Percentiles rank a stretch among this genome's conserved stretches.
Evolutionary conservation across 1,284 basidiomycete genomes (phyloP).

Genomic region (Ceratobasidium sp.): DNA sequence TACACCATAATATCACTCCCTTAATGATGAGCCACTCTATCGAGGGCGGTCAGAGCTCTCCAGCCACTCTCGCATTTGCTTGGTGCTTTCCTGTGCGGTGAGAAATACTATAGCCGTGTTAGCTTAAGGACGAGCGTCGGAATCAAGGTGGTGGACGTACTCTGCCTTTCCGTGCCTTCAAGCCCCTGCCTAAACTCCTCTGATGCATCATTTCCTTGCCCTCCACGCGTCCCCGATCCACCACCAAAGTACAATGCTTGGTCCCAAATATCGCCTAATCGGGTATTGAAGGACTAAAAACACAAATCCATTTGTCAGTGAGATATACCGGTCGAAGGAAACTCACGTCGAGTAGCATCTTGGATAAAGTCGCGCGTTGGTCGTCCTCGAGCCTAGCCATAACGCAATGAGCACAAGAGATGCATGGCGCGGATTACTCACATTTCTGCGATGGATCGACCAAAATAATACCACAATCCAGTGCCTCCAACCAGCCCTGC

Average conservation of each 20-base stretch:
- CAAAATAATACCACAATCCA: conserved; percentile 89
- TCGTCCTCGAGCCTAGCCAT: conserved; percentile 67
- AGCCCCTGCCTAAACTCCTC: conserved; percentile 86
- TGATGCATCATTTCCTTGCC: conserved; percentile 59
- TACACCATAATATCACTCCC: conserved; percentile 13
- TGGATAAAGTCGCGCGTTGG: conserved; percentile 70
- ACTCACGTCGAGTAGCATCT: conserved; percentile 69
- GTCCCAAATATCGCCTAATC: conserved; percentile 82
- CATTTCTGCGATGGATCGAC: conserved; percentile 81
- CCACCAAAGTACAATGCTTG: conserved; percentile 89
- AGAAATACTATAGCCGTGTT: conserved; percentile 67
- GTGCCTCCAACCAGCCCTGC: conserved; percentile 83
- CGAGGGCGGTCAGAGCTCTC: conserved; percentile 62
- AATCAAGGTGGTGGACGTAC: conserved; percentile 58
- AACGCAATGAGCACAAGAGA: not conserved
- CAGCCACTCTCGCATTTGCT: conserved; percentile 81
- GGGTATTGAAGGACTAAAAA: conserved; percentile 74
- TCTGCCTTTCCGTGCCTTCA: conserved; percentile 84
- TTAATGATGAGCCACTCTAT: conserved; percentile 53
- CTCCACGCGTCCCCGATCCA: conserved; percentile 60
- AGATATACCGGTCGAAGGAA: not conserved
- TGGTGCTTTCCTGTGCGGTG: conserved; percentile 80
- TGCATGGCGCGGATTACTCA: conserved; percentile 50
- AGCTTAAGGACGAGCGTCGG: not conserved
- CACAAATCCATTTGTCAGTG: conserved; percentile 12